Conservation (phyloP, 768 basidiomycete genomes). For the Glaciozyma martinii region DNA sequence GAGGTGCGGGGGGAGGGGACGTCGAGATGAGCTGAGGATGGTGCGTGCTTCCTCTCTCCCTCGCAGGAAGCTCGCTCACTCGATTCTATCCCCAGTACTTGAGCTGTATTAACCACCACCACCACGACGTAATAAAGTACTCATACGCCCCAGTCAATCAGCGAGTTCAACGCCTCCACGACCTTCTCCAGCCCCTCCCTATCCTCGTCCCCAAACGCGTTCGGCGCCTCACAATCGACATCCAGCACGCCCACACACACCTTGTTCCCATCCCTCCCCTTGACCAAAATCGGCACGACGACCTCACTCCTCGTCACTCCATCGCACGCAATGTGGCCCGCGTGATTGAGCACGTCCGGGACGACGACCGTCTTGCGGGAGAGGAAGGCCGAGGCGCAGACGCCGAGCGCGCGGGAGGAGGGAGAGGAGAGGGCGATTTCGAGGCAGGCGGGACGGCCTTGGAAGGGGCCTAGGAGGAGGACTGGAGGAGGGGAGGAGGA, state of each 20-base stretch:
- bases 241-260: slow-evolving; percentile 51
- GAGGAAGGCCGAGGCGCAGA: slow-evolving; percentile 72
- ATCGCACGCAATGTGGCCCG: slow-evolving; percentile 92
- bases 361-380: slow-evolving; percentile 57
- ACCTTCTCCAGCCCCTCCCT: slow-evolving; percentile 66
- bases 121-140: background rate
- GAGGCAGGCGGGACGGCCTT: slow-evolving; percentile 72
- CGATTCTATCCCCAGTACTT: background rate
- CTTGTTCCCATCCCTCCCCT: slow-evolving; percentile 40
- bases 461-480: slow-evolving; percentile 32
- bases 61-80: background rate
- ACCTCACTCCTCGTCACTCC: slow-evolving; percentile 83
- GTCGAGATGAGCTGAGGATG: slow-evolving; percentile 17
- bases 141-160: slow-evolving; percentile 27
- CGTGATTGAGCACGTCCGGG: slow-evolving; percentile 62
- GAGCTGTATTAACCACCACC: background rate
- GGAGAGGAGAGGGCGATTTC: slow-evolving; percentile 55
- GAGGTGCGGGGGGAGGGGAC: slow-evolving; percentile 13
- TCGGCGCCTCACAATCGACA: slow-evolving; percentile 66
- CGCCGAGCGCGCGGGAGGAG: slow-evolving; percentile 49
- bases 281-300: slow-evolving; percentile 59
- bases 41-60: background rate
- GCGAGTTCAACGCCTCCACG: slow-evolving; percentile 36
- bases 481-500: background rate
- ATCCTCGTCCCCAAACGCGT: slow-evolving; percentile 71